Base-by-base conservation (phyloP, 306 rosid species). In the Corylus heterophylla region DNA sequence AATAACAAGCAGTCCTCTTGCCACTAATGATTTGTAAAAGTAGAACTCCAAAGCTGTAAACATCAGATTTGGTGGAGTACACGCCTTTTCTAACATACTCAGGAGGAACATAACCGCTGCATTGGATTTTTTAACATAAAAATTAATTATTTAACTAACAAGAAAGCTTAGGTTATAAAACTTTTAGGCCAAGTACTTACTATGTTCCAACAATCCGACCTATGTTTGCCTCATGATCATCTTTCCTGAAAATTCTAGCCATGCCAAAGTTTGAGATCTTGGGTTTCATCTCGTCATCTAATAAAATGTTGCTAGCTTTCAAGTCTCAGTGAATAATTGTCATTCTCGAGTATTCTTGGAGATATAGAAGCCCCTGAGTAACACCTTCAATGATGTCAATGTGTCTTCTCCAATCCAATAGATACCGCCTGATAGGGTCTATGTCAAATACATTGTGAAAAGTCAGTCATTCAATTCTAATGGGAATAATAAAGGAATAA, bases 21-120 rank as follows among this genome's bases (percentile, higher is more conserved):
- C 87, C 87, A 73, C 91, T 81, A 49, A 88, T 78, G 37, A 83
- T 88, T 37, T 85, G 87, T 10, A 85, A 64, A 31, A 85, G 81
- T 7, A 85, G 75, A 42, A 87, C 85, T 22, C 88, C 78, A 22
- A 85, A 87, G 79, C 78, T 87, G 44, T 63, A 85, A 3, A 85
- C 83, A 37, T 87, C 86, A 8, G 83, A 89, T 85, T 87, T 92
- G 1, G 59, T 58, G 5, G 58, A 54, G 9, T 54, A 54, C 8
- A 54, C 2, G 4, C 58, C 58, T 6, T 63, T 27, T 51, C 14
- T 51, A 6, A 59, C 61, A 35, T 81, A 71, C 75, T 87, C 84
- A 1, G 82, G 90, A 16, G 88, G 84, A 8, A 79, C 18, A 49
- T 78, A 88, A 0, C 89, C 86, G 73, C 87, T 80, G 76, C 80